Evolutionary conservation across 106 monocot species (phyloP), one percentile per base, ranked within the genome.

Genomic region (Dendrobium nobile): DNA sequence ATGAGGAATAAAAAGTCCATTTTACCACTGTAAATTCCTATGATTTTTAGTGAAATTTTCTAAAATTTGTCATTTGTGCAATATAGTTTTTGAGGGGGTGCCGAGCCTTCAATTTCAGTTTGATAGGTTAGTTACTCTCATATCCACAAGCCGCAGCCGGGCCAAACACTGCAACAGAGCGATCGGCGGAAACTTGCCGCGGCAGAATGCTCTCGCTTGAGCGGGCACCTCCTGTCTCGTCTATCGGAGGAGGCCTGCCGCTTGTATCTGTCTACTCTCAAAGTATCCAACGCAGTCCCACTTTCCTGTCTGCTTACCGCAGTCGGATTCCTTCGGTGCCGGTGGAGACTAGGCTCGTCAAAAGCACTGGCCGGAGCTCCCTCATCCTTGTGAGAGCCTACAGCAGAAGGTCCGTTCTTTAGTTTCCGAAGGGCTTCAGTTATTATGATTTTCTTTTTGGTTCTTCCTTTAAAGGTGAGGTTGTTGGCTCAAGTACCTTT

Each of bases 151-250:
- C 7, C 3, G 70, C 70, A 22, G 33, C 16, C 13, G 44, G 74
- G 2, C 73, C 22, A 24, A 44, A 27, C 33, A 27, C 33, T 37
- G 2, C 74, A 44, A 42, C 42, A 5, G 73, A 42, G 74, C 43
- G 43, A 1, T 74, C 43, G 43, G 41, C 9, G 43, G 74, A 9
- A 74, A 42, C 19, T 4, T 44, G 33, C 18, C 5, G 74, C 43
- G 16, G 43, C 74, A 44, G 74, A 44, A 74, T 74, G 74, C 19
- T 44, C 74, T 74, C 74, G 74, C 43, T 74, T 20, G 74, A 41
- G 19, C 74, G 43, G 43, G 74, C 74, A n/a, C 6, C 74, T 74
- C 43, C 41, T 41, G 17, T 44, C 11, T 15, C 72, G 0, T 1
- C 41, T 22, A 16, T 74, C 43, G 43, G 74, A 74, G 7, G 42